Conservation (phyloP, 495 filamentous ascomycete species). For the Talaromyces borbonicus region DNA sequence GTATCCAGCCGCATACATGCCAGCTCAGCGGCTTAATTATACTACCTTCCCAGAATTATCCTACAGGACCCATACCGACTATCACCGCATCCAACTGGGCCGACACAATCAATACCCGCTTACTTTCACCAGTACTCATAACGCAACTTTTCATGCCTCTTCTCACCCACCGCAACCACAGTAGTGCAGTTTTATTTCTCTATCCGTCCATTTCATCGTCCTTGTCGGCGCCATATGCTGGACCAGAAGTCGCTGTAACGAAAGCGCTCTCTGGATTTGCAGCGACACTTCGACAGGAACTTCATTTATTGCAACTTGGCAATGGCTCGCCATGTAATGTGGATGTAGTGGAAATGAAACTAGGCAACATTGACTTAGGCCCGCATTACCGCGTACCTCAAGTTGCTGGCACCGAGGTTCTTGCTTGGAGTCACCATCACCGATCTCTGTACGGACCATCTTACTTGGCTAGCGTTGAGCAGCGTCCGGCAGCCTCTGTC, state of each 20-base stretch:
- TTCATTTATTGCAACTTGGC: conserved; percentile 32
- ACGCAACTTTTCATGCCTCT: conserved; percentile 80
- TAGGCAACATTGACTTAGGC: conserved; percentile 74
- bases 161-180: conserved; percentile 44
- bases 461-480: conserved; percentile 35
- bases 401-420: conserved; percentile 48
- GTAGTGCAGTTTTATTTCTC: conserved; percentile 61
- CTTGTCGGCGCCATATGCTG: conserved; percentile 73
- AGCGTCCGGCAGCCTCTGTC: conserved; percentile 31
- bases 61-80: conserved; percentile 68
- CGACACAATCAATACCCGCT: conserved; percentile 79
- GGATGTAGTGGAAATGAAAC: conserved; percentile 70
- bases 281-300: conserved; percentile 62
- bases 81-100: conserved; percentile 74
- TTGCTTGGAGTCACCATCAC: conserved; percentile 53
- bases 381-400: conserved; percentile 31
- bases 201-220: conserved; percentile 78
- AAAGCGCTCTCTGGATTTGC: conserved; percentile 75
- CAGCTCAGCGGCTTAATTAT: conserved; percentile 69
- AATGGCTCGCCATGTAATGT: conserved; percentile 47
- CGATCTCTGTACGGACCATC: conserved; percentile 32
- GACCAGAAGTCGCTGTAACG: conserved; percentile 67
- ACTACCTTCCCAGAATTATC: conserved; percentile 50
- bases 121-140: conserved; percentile 84
- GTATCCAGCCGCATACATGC: conserved; percentile 62